Evolutionary conservation across 169 alveolate genomes (phyloP), one percentile per base, ranked within the genome.

Genomic region (Babesia sp.): DNA sequence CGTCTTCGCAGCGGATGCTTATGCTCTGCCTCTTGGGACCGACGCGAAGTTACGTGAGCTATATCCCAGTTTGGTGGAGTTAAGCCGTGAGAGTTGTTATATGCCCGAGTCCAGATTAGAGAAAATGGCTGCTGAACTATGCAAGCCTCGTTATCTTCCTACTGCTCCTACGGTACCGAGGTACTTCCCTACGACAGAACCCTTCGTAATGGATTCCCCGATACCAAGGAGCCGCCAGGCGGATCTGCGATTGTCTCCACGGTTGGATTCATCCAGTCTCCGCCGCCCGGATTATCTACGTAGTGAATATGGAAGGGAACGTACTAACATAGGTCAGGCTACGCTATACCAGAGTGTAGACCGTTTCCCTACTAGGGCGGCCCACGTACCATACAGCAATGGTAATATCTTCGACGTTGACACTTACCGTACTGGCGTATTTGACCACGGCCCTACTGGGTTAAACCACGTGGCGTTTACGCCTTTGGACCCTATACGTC

Each of bases 21-120:
- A 71, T 34, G 29, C 71, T 3, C 50, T 81, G 0, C 89, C 89
- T 22, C 63, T 61, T 0, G 67, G 64, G 6, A 68, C 58, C 5
- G 83, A 79, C 31, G 24, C 69, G 12, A 34, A 31, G 60, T 24
- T 72, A 2, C 58, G 45, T 2, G 84, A 46, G 22, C 56, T 81
- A 7, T 81, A 81, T 56, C 89, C 85, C 1, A n/a, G 53, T 22
- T 46, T 81, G 44, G 50, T 42, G 28, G 76, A 66, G 41, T 46
- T 81, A 9, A 29, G 66, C 44, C 33, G 37, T 29, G 89, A 81
- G 58, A 71, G 79, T 39, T 41, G 64, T 45, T 28, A 44, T 26
- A 26, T 81, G 7, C 44, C 89, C 0, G 85, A 64, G 41, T 22
- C 57, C 18, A 54, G 28, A 20, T 39, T 81, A 53, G 82, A 73